Evolutionary conservation across 345 rosid species (phyloP), one percentile per base, ranked within the genome.

Genomic region (Corchorus olitorius): DNA sequence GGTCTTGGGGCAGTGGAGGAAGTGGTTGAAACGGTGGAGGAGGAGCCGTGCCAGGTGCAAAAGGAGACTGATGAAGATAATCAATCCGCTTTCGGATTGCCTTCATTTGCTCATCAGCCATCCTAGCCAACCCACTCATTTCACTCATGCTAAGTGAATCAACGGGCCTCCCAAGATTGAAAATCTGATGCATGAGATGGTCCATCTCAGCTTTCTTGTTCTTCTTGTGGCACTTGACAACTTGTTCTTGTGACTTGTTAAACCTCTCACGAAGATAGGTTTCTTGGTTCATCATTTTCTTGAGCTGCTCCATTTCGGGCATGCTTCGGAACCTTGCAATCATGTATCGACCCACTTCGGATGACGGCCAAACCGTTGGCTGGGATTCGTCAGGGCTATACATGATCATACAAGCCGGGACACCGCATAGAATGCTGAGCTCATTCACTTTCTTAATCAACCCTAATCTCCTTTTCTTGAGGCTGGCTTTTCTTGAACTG

Each of bases 381-480:
- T 88, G 84, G 0, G 11, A 39, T 0, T 85, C 87, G 8, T 74
- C 81, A 7, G 86, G 86, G 33, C 86, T 69, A 37, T 70, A 88
- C 64, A 87, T 72, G 27, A 87, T 68, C 2, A 49, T 77, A 46
- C 77, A 83, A 5, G 83, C 85, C 27, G 35, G n/a, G 16, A 88
- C 79, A 6, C 79, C 89, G 49, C 90, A 88, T 1, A 87, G 66
- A 4, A 69, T 82, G 46, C 81, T 77, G 5, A 87, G 66, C 35
- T 88, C 90, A 7, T 81, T 76, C 78, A 85, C 86, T 72, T 87
- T 88, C 63, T 85, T 85, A 33, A 87, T 5, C 8, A 88, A 65
- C 37, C 87, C 92, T 4, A 8, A 13, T 66, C 80, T 79, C 73
- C 85, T 85, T 65, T 87, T 85, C 77, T 77, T 85, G n/a, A 85